Conservation (phyloP, 805 yeast genomes). For the Zygosaccharomyces bisporus region DNA sequence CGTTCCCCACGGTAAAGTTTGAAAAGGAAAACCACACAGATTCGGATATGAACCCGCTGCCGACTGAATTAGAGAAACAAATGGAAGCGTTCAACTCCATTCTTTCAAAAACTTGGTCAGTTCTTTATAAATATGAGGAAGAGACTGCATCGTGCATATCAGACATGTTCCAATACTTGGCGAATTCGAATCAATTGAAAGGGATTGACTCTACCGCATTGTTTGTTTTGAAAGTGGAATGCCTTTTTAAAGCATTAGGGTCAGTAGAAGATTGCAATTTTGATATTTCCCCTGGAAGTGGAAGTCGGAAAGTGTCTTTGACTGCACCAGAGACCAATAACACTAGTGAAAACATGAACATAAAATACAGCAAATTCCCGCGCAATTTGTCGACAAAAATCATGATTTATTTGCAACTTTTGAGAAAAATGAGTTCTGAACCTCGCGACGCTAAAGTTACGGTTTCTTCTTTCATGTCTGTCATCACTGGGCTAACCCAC, state of each 20-base stretch:
- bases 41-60: constrained; percentile 39
- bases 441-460: constrained; percentile 30
- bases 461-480: constrained; percentile 64
- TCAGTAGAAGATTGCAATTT: constrained; percentile 35
- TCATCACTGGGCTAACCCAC: constrained; percentile 90
- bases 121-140: constrained; percentile 85
- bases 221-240: constrained; percentile 68
- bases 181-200: constrained; percentile 61
- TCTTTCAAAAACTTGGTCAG: constrained; percentile 72
- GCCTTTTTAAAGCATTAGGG: constrained; percentile 74
- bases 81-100: constrained; percentile 65
- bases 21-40: constrained; percentile 22
- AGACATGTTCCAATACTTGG: constrained; percentile 83
- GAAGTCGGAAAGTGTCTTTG: constrained; percentile 6
- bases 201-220: constrained; percentile 70
- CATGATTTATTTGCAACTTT: constrained; percentile 80
- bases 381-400: constrained; percentile 83
- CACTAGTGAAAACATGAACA: constrained; percentile 12
- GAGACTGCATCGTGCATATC: constrained; percentile 84
- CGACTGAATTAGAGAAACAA: constrained; percentile 47
- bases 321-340: constrained; percentile 8
- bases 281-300: constrained; percentile 7
- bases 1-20: constrained; percentile 28
- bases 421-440: constrained; percentile 55
- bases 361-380: constrained; percentile 51